A percentile compares a stretch with the other conserved stretches of the same genome.
Evolutionary conservation across 768 basidiomycete species (phyloP).

Genomic region (Hemileccinum rubropunctum): DNA sequence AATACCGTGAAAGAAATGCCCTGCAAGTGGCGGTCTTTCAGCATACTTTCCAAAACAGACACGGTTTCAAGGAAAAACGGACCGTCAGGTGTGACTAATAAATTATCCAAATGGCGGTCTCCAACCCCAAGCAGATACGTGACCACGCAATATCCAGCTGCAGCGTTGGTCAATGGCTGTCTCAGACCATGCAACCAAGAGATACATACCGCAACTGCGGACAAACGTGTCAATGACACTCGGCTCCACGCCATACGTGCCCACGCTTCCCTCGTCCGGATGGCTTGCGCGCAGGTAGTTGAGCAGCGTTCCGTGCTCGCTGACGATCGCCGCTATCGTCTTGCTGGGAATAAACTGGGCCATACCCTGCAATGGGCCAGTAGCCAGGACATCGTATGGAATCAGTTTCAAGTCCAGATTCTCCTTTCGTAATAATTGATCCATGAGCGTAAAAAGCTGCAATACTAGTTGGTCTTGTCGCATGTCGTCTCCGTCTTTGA

Average conservation of each 20-base stretch:
- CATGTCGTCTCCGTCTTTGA: conserved; percentile 99
- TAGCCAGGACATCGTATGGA: conserved; percentile 92
- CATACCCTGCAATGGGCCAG: conserved; percentile 92
- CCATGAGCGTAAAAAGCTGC: conserved; percentile 99
- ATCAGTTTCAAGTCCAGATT: conserved; percentile 90
- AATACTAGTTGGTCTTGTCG: conserved; percentile 98
- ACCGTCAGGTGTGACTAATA: conserved; percentile 92
- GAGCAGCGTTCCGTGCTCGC: conserved; percentile 83
- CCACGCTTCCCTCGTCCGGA: conserved; percentile 93
- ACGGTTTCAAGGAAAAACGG: conserved; percentile 16
- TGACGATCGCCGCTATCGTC: conserved; percentile 91
- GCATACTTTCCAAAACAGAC: neutral
- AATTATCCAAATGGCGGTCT: conserved; percentile 94
- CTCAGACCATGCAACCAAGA: conserved; percentile 10
- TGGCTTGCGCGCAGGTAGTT: conserved; percentile 84
- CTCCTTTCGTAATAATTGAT: conserved; percentile 87
- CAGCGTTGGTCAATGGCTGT: conserved; percentile 13
- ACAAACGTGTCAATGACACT: conserved; percentile 95
- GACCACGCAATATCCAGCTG: conserved; percentile 97
- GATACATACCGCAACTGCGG: conserved; percentile 82
- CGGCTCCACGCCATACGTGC: conserved; percentile 93
- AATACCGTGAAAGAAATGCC: conserved; percentile 95
- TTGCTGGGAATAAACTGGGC: conserved; percentile 94
- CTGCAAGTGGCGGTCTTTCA: conserved; percentile 32
- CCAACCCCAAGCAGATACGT: conserved; percentile 96